Percentiles rank a stretch among this genome's conserved stretches.
Conservation (phyloP, 805 yeast genomes). For the Metschnikowia borealis region DNA sequence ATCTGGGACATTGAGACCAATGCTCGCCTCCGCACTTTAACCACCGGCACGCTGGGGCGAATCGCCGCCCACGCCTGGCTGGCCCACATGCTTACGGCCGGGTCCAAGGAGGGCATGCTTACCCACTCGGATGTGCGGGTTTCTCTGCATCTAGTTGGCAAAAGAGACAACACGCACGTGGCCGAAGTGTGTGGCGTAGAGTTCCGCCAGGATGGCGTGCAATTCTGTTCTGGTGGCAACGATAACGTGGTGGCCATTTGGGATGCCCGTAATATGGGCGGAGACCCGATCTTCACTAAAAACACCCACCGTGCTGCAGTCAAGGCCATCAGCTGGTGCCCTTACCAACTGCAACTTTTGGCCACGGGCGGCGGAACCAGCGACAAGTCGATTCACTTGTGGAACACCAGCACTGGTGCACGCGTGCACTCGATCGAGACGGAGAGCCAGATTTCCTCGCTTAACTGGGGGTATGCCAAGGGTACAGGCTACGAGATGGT, state of each 20-base stretch:
- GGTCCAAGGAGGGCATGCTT: slow-evolving; percentile 79
- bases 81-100: slow-evolving; percentile 76
- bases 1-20: slow-evolving; percentile 89
- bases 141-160: slow-evolving; percentile 67
- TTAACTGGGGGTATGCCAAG: slow-evolving; percentile 81
- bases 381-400: slow-evolving; percentile 81
- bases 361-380: slow-evolving; percentile 98
- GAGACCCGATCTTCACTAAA: slow-evolving; percentile 65
- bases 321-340: slow-evolving; percentile 94
- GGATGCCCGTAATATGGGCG: slow-evolving; percentile 52
- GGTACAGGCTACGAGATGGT: slow-evolving; percentile 80
- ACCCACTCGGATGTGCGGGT: slow-evolving; percentile 88
- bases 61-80: slow-evolving; percentile 85
- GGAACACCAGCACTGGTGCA: slow-evolving; percentile 92
- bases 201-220: slow-evolving; percentile 80
- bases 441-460: slow-evolving; percentile 90
- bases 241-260: slow-evolving; percentile 90
- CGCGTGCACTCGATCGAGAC: slow-evolving; percentile 83
- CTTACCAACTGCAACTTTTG: slow-evolving; percentile 70
- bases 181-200: slow-evolving; percentile 93
- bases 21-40: slow-evolving; percentile 73
- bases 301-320: slow-evolving; percentile 89
- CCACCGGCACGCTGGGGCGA: slow-evolving; percentile 57
- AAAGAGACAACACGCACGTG: slow-evolving; percentile 49
- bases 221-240: slow-evolving; percentile 89